Evolutionary conservation across 2,329 filamentous ascomycete species (phyloP), one percentile per base, ranked within the genome.

Genomic region (Aspergillus sp.): DNA sequence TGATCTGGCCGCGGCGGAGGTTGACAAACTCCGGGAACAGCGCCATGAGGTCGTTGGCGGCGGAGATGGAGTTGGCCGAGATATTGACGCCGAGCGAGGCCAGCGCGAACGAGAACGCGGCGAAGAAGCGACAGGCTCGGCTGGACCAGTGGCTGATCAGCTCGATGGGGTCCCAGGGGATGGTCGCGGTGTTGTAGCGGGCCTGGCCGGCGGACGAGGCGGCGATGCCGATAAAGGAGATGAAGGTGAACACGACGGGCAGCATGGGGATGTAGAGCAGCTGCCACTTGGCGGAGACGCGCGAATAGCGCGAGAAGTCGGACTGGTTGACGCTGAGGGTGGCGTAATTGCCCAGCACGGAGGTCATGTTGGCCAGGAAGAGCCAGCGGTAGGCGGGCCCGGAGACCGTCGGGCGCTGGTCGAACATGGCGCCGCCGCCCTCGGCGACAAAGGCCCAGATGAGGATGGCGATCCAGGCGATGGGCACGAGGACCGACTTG

Each of bases 381-480:
- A 79, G 68, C 77, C 79, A 83, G 43, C 76, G 76, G 57, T 83
- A 83, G 35, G 74, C 68, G 16, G 73, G 73, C 0, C 80, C 80
- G 1, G 68, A 65, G 4, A 82, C 68, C 0, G 73, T 77, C 3
- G 75, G 61, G 17, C 71, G 73, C 48, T 79, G 73, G 17, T 70
- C 57, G 53, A 79, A 79, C 52, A 82, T 68, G 2, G 62, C 68
- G 4, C 79, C 74, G 17, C 80, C 79, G 3, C 80, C 79, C 47
- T 81, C 80, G 4, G 75, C 72, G 2, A 79, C 76, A 53, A 87
- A 77, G 3, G 79, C 79, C 83, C 84, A 87, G 43, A 83, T 80
- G 61, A 87, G 74, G 19, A 84, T 84, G 2, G 80, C 82, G 52
- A 87, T 75, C 63, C 82, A 84, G 2, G 81, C 78, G n/a, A 81